Evolutionary conservation across 2,329 filamentous ascomycete species (phyloP).

Genomic region (Trichoderma endophyticum): DNA sequence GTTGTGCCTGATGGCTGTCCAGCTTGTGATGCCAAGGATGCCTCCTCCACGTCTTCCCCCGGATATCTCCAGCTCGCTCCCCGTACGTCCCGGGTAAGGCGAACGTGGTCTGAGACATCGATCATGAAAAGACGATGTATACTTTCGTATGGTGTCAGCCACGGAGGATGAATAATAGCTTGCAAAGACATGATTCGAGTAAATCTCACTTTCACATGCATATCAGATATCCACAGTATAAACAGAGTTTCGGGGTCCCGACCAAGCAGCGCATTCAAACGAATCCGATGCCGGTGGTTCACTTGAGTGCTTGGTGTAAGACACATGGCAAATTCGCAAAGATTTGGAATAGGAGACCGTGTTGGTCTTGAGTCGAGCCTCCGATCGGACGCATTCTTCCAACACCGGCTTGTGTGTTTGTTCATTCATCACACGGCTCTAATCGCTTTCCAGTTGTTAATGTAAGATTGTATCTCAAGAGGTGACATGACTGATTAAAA

Average conservation of each 20-base stretch:
- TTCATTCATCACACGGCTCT: background rate
- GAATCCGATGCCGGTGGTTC: background rate
- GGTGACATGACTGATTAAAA: background rate
- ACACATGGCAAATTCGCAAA: background rate
- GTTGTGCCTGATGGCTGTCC: constrained; percentile 14
- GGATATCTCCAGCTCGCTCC: constrained; percentile 7
- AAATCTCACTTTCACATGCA: constrained; percentile 1
- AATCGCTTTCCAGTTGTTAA: background rate
- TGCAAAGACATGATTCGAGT: background rate
- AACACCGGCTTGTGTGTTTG: background rate
- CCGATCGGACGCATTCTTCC: background rate
- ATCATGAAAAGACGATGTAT: background rate
- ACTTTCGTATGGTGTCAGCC: background rate
- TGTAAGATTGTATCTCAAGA: background rate
- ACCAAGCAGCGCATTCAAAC: background rate
- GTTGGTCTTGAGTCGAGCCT: background rate
- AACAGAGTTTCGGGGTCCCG: background rate
- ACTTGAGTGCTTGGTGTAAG: background rate
- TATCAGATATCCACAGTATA: background rate
- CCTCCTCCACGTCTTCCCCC: background rate
- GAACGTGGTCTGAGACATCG: background rate
- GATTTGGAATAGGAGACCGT: background rate
- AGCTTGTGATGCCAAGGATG: background rate
- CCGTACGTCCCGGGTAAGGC: constrained; percentile 1
- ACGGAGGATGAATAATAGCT: background rate